Percentiles rank a stretch among this genome's conserved stretches.
phyloP scores from a whole-genome alignment of 495 filamentous ascomycete genomes.

The Neurospora sp. region DNA sequence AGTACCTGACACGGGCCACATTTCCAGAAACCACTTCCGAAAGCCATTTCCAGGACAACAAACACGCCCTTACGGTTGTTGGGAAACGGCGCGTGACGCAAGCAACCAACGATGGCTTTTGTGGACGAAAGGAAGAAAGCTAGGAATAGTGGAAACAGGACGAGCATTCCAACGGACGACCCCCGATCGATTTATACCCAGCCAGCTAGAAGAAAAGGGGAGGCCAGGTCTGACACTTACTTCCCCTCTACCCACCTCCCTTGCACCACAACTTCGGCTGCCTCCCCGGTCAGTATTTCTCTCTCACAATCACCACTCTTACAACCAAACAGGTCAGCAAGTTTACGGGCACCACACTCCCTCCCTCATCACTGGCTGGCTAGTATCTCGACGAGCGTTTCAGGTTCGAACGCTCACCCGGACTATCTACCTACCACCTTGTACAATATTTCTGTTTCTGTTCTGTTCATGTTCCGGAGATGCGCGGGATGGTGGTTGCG shows the following conservation, averaged over 20 bases:
- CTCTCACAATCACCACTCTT: background rate
- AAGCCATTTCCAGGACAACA: too few relatives aligned
- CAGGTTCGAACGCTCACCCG: background rate
- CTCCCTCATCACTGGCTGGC: background rate
- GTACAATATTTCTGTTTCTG: background rate
- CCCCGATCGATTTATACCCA: background rate
- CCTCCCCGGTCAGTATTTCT: background rate
- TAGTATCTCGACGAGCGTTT: background rate
- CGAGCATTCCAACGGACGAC: background rate
- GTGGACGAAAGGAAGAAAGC: background rate
- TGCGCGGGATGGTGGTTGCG: background rate
- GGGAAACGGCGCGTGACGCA: background rate
- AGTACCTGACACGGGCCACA: too few relatives aligned
- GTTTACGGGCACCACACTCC: background rate
- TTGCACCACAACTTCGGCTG: background rate
- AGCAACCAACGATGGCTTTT: background rate
- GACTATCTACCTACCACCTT: background rate
- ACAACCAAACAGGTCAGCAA: background rate
- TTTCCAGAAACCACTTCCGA: too few relatives aligned
- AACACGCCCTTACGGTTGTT: background rate
- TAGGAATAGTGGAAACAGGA: background rate
- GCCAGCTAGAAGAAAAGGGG: background rate
- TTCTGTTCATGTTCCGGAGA: background rate
- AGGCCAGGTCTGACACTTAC: background rate
- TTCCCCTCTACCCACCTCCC: background rate